Evolutionary conservation across 371 early-diverging fungal species (phyloP), one percentile per base, ranked within the genome.

Genomic region (Mortierella sp.): DNA sequence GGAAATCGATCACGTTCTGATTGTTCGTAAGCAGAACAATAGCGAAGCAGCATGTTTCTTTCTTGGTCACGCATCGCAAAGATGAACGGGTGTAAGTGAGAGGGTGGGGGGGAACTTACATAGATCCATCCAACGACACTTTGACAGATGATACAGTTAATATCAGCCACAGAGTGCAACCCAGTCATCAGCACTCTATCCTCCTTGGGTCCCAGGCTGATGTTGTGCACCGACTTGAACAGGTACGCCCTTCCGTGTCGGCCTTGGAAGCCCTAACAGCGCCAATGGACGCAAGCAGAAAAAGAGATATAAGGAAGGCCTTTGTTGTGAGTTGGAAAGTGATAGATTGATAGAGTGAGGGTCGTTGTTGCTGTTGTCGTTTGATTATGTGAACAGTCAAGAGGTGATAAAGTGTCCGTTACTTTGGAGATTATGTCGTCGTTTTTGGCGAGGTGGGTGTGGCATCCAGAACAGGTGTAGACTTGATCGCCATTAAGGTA

Each of bases 61-160:
- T 24, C 56, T 60, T 38, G 65, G 10, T 38, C 65, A 65, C 65
- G 8, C 38, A 21, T 7, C 38, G 6, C 29, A 29, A 29, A 14
- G 14, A 58, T 12, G 29, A 11, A 29, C 1, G n/a, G 16, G 21
- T 0, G 54, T 4, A 21, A 56, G 43, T 18, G 43, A 54, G 46
- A 4, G 16, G 56, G 24, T 21, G 21, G 12, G 54, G 24, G 2
- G 3, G n/a, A 21, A 76, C 89, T 83, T 76, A 94, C 89, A 82
- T 96, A 96, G 78, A 93, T 93, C 96, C 96, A 97, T 6, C 97
- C 97, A n/a, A 97, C 83, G 38, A 93, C 89, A n/a, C 89, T 81
- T 46, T 89, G 83, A 74, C 96, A 96, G 27, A 90, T 78, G 29
- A 80, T 86, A 83, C 96, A 97, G 41, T 81, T 87, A 51, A 97